Evolutionary conservation across 768 basidiomycete genomes (phyloP).

Genomic region (Lactarius evosmus): DNA sequence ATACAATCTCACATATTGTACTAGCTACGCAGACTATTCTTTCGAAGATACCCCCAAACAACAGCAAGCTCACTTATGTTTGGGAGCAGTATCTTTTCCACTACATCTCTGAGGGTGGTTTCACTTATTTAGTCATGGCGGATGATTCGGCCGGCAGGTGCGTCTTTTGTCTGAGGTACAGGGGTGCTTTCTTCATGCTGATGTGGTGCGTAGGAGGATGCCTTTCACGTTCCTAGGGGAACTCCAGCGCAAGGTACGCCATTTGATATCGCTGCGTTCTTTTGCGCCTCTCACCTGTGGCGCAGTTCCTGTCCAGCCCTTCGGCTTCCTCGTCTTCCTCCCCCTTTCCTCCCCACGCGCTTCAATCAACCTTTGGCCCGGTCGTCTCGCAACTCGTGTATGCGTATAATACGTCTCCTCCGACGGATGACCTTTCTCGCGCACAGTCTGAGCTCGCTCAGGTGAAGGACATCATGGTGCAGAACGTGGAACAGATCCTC

Average conservation of each 20-base stretch:
- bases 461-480: conserved; percentile 97
- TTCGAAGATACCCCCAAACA: conserved; percentile 89
- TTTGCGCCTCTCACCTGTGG: conserved; percentile 10
- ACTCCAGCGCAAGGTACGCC: conserved; percentile 67
- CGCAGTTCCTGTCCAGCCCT: conserved; percentile 59
- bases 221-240: conserved; percentile 92
- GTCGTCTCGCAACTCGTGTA: conserved; percentile 74
- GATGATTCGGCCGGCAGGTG: conserved; percentile 90
- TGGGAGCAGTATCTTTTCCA: conserved; percentile 95
- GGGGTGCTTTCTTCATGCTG: background rate
- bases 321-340: conserved; percentile 55
- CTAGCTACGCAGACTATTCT: conserved; percentile 87
- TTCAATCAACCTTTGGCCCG: conserved; percentile 71
- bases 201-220: conserved; percentile 56
- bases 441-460: conserved; percentile 87
- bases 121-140: conserved; percentile 90
- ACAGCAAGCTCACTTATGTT: conserved; percentile 78
- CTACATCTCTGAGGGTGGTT: conserved; percentile 85
- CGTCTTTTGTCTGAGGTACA: conserved; percentile 29
- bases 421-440: conserved; percentile 81
- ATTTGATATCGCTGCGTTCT: conserved; percentile 4
- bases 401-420: conserved; percentile 86
- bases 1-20: background rate
- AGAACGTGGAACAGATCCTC: conserved; percentile 96
- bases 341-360: conserved; percentile 49